phyloP scores from a whole-genome alignment of 2,329 filamentous ascomycete genomes.

The Penicillium sp. region DNA sequence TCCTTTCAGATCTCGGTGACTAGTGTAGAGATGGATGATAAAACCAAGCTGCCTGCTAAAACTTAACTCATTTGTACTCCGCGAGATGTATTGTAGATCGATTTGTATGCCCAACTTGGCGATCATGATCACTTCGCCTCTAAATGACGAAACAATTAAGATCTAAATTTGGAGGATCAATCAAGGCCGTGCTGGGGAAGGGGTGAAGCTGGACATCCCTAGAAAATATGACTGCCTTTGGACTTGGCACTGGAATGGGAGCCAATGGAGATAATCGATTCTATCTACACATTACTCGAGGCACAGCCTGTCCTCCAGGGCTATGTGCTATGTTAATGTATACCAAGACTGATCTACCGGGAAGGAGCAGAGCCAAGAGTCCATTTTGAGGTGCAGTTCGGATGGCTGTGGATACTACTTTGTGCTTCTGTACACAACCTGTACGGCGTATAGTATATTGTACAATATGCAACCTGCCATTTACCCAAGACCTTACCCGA shows the following conservation, averaged over 20 bases:
- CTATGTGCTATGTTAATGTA: neutral
- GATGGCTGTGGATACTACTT: constrained; percentile 3
- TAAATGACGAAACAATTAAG: neutral
- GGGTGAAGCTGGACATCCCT: constrained; percentile 2
- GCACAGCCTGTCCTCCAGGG: neutral
- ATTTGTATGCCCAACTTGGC: constrained; percentile 8
- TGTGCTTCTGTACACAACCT: neutral
- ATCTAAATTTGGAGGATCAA: constrained; percentile 3
- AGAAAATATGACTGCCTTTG: constrained; percentile 3
- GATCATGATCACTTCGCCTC: constrained; percentile 5
- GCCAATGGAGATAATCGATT: neutral
- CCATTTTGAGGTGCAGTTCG: neutral
- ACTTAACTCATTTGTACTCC: constrained; percentile 1
- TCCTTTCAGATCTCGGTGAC: neutral
- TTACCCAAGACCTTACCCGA: constrained; percentile 2
- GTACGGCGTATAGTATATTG: neutral
- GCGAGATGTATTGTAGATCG: constrained; percentile 2
- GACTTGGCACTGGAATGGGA: constrained; percentile 3
- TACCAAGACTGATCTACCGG: constrained; percentile 14
- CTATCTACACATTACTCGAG: neutral
- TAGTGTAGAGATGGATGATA: neutral
- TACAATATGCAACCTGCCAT: neutral
- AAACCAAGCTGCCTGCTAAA: constrained; percentile 4
- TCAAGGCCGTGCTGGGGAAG: neutral
- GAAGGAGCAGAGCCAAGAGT: constrained; percentile 12